Conservation (phyloP, 2,329 filamentous ascomycete genomes). For the Aspergillus sp. region DNA sequence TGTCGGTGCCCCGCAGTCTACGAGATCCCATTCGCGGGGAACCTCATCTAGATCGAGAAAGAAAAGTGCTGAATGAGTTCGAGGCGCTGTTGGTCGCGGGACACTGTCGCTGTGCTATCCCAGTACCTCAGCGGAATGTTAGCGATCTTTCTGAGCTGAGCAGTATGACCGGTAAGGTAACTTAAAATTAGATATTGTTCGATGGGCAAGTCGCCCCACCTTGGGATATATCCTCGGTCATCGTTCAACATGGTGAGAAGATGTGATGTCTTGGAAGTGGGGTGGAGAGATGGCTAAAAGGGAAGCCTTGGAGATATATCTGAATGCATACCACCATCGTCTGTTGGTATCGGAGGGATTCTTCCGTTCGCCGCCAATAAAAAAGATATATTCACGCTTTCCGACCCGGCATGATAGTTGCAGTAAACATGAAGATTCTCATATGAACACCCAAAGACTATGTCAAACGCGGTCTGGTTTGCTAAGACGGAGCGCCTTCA, state of each 20-base stretch:
- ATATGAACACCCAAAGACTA: no score
- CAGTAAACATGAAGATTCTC: no score
- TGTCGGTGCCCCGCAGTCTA: neutral
- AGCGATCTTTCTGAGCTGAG: neutral
- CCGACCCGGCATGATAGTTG: no score
- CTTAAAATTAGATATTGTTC: conserved; percentile 10
- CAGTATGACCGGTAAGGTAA: neutral
- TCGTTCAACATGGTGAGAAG: neutral
- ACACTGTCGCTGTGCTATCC: conserved; percentile 1
- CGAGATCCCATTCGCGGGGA: conserved; percentile 5
- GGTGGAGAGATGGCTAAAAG: no score
- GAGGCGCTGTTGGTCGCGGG: conserved; percentile 4
- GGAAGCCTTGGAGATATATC: no score
- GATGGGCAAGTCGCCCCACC: conserved; percentile 9
- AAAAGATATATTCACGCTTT: no score
- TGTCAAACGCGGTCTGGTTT: no score
- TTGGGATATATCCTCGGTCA: conserved; percentile 1
- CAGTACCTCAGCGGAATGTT: conserved; percentile 5
- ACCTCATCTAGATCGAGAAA: conserved; percentile 9
- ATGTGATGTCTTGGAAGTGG: neutral
- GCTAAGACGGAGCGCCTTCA: no score
- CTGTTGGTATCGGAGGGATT: no score
- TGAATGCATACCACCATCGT: no score
- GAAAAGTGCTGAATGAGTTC: conserved; percentile 4
- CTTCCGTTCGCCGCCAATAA: no score